These are phyloP conservation scores for Lecanicillium sp. DNA, from an alignment of 2,329 filamentous ascomycete species.

Conservation along the genomic window DNA sequence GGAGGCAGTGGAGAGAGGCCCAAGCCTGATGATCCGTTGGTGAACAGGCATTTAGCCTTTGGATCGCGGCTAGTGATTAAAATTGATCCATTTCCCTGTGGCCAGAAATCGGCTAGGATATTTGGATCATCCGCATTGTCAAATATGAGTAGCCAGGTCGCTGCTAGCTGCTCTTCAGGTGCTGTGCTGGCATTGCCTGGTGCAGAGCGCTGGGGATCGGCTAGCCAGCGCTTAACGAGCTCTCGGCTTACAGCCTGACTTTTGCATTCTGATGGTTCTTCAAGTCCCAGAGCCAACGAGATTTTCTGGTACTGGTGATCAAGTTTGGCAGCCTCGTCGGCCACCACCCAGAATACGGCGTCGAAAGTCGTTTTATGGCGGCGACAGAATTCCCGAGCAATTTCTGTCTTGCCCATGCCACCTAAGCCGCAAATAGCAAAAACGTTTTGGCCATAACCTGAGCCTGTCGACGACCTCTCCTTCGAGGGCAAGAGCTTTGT, in stretches of 20 bases:
- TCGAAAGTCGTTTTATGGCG: slow-evolving; percentile 5
- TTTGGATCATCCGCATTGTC: slow-evolving; percentile 9
- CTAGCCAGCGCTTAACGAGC: slow-evolving; percentile 5
- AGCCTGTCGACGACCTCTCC: slow-evolving; percentile 1
- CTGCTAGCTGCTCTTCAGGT: no score
- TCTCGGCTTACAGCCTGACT: slow-evolving; percentile 7
- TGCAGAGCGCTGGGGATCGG: no score
- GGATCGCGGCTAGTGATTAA: slow-evolving; percentile 8
- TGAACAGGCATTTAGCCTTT: slow-evolving; percentile 4
- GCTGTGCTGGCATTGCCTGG: no score
- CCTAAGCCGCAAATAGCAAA: slow-evolving; percentile 8
- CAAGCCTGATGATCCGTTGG: slow-evolving; percentile 1
- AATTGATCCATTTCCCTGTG: slow-evolving; percentile 6
- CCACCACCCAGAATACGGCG: slow-evolving; percentile 7
- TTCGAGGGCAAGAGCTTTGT: slow-evolving; percentile 4
- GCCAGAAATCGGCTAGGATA: slow-evolving; percentile 7
- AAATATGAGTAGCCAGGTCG: slow-evolving; percentile 8
- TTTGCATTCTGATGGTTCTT: slow-evolving; percentile 7
- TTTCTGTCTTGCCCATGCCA: slow-evolving; percentile 8
- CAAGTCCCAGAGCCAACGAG: slow-evolving; percentile 3
- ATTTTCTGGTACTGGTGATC: slow-evolving; percentile 6
- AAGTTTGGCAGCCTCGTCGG: slow-evolving; percentile 6
- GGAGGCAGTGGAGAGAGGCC: slow-evolving; percentile 2
- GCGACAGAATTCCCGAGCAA: slow-evolving; percentile 5
- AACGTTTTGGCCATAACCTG: not conserved